Base-by-base conservation (phyloP, 441 rosid genomes). In the Pelargonium myrrhifolium region DNA sequence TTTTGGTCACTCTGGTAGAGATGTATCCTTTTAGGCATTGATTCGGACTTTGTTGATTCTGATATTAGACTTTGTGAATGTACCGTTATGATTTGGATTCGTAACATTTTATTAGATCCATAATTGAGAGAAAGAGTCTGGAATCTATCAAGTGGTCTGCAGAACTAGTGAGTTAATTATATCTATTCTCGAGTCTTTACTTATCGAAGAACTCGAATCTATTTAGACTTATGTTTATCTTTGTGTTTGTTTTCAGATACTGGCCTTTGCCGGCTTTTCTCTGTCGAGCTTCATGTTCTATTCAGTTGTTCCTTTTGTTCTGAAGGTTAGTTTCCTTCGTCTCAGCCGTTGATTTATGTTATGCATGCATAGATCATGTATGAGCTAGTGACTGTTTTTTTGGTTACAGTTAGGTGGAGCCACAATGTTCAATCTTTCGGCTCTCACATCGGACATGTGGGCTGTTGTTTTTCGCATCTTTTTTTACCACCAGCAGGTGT, bases 381-480 rank as follows among this genome's bases (percentile, higher is more conserved):
- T 4, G 0, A 12, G 7, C 22, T 18, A 1, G 9, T 8, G 9
- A 1, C n/a, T n/a, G 22, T 7, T 24, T 1, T 12, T 62, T 67
- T 65, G 40, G n/a, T 21, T 53, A 8, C 79, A 83, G 88, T 59
- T 77, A 77, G 70, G 89, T 59, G 93, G 87, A 72, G 82, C 93
- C 1, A 68, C 90, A 39, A 69, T 85, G 84, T 84, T 82, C 75
- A 87, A 81, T 68, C 85, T 87, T 9, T 86, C 93, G 0, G 28
- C 83, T 56, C 89, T 83, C 35, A 81, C 89, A 0, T 73, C 85
- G 14, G 85, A 87, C 51, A 87, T 84, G 90, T 87, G 93, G 93
- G 93, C 84, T 0, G 90, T 87, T 8, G 67, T 81, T 1, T 0
- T 85, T 65, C 82, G 86, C 64, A 75, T 84, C 66, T 77, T 68